Conservation (phyloP, 2,329 filamentous ascomycete genomes). For the Botryotinia narcissicola region DNA sequence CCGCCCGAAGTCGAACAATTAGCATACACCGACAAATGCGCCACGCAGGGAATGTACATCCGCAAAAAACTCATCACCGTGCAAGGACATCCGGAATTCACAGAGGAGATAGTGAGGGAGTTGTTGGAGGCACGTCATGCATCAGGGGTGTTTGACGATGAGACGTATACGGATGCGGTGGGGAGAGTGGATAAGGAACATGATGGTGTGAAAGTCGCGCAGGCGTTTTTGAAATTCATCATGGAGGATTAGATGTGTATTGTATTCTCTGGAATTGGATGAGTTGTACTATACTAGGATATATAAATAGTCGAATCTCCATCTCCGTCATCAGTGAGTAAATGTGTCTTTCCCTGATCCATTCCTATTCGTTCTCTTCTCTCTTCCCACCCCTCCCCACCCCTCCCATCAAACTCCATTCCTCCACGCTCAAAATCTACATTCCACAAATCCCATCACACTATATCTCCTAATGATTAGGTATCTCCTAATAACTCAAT, state of each 20-base stretch:
- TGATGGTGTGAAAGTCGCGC: conserved; percentile 74
- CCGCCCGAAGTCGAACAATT: conserved; percentile 62
- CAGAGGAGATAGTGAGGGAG: conserved; percentile 65
- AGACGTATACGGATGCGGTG: conserved; percentile 66
- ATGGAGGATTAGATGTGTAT: conserved; percentile 46
- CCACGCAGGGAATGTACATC: conserved; percentile 76
- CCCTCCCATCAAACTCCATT: not conserved
- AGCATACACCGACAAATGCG: conserved; percentile 63
- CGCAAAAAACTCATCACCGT: conserved; percentile 67
- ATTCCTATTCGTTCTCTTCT: too few relatives aligned
- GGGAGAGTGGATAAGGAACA: conserved; percentile 64
- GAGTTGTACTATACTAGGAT: too few relatives aligned
- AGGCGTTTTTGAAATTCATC: conserved; percentile 75
- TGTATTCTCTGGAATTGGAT: too few relatives aligned
- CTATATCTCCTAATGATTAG: not conserved
- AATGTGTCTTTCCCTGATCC: too few relatives aligned
- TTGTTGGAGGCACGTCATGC: conserved; percentile 63
- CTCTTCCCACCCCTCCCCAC: not conserved
- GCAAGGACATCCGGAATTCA: conserved; percentile 87
- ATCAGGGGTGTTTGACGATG: conserved; percentile 67
- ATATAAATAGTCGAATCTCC: too few relatives aligned
- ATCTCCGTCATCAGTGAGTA: too few relatives aligned
- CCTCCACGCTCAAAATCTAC: not conserved
- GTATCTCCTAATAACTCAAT: too few relatives aligned
- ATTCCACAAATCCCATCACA: not conserved